Base-by-base conservation (phyloP, 2,329 filamentous ascomycete species). In the Lithohypha guttulata region DNA sequence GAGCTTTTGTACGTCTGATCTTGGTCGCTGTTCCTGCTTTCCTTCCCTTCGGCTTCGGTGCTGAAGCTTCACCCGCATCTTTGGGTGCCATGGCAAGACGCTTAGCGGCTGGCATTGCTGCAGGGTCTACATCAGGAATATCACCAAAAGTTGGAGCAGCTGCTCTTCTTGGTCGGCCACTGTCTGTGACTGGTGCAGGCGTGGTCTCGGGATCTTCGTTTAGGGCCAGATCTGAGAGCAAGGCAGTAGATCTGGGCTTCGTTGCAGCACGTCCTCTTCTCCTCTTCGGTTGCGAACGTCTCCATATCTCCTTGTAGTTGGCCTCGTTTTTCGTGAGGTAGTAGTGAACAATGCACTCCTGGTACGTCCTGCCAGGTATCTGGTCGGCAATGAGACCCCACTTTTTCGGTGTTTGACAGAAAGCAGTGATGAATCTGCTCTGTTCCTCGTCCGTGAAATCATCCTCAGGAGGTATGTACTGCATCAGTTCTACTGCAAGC, bases 341-440 rank as follows among this genome's bases (percentile, higher is more conserved):
- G 45, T 70, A 70, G 47, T 70, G 66, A 37, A 62, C 51, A 34
- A 70, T 68, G 44, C 66, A 70, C 39, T 69, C 59, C 46, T 64
- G 59, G 53, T 64, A 69, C 25, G 59, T 58, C 15, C 66, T 61
- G 9, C 60, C 62, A 23, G 64, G 62, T 18, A 69, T 47, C 17
- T 58, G 54, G 35, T 66, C 62, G 2, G 66, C 66, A 43, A 70
- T 70, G 46, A 66, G 66, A 15, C 66, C 64, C 63, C 66, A 70
- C 55, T 64, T 65, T 56, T 70, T 70, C 2, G 66, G 66, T 39
- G 61, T 53, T 3, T 60, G 55, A 56, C 66, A 63, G 46, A 68
- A 70, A 11, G 64, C 63, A 39, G 66, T 57, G 1, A 61, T 62
- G 47, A 70, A 69, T 2, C 55, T 53, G 20, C 57, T 55, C 40